A percentile compares a stretch with the other conserved stretches of the same genome.
These are phyloP conservation scores for Curvularia lunata DNA, from an alignment of 2,329 filamentous ascomycete species.

Conservation along the genomic window DNA sequence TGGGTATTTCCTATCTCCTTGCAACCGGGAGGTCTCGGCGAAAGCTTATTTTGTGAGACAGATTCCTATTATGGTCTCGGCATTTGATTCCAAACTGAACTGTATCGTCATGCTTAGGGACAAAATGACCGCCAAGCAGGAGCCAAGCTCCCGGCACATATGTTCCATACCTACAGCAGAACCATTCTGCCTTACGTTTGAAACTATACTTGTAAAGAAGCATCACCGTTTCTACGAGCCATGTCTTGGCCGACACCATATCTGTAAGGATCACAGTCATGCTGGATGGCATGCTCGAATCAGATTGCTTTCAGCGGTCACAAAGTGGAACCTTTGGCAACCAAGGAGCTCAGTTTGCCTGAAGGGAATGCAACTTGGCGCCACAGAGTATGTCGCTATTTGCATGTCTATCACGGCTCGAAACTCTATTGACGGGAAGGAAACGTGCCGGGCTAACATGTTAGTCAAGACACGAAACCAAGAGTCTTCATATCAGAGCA, in stretches of 20 bases:
- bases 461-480: constrained; percentile 15
- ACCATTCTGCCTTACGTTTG: constrained; percentile 32
- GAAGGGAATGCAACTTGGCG: constrained; percentile 3
- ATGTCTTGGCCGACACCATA: constrained; percentile 33
- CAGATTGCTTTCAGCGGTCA: not conserved
- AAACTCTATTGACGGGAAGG: constrained; percentile 15
- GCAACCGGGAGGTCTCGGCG: not conserved
- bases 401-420: constrained; percentile 11
- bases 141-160: constrained; percentile 25
- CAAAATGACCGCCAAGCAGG: constrained; percentile 12
- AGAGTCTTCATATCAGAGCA: constrained; percentile 35
- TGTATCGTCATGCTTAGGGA: constrained; percentile 5
- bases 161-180: constrained; percentile 33
- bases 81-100: not conserved
- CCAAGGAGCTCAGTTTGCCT: constrained; percentile 16
- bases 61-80: not conserved
- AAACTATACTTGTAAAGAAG: constrained; percentile 38
- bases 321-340: not conserved
- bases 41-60: not conserved
- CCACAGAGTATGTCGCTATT: constrained; percentile 7
- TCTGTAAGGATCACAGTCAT: constrained; percentile 24
- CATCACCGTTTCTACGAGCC: constrained; percentile 29
- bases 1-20: not conserved
- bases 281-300: constrained; percentile 19
- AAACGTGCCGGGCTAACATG: constrained; percentile 8